phyloP scores from a whole-genome alignment of 148 eudicot genomes.

The Bassia scoparia region DNA sequence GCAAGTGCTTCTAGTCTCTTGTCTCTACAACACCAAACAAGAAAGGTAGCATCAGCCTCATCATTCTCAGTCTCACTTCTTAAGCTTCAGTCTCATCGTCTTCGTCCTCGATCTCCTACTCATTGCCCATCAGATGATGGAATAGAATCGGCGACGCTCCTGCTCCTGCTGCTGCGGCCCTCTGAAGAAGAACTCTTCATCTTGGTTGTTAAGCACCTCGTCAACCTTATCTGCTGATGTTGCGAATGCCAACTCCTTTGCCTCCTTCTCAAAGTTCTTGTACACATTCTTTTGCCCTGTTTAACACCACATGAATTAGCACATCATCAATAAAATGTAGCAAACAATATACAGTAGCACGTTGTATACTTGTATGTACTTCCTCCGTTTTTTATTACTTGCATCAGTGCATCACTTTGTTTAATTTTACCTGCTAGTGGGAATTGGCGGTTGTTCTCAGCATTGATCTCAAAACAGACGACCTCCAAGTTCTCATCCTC shows the following conservation, averaged over 20 bases:
- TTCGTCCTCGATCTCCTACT: neutral
- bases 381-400: too few species aligned
- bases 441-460: constrained; percentile 41
- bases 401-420: too few species aligned
- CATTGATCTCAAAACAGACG: constrained; percentile 57
- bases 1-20: neutral
- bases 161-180: constrained; percentile 49
- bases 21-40: constrained; percentile 11
- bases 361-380: too few species aligned
- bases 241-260: constrained; percentile 60
- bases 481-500: constrained; percentile 47
- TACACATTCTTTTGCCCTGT: constrained; percentile 55
- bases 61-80: neutral
- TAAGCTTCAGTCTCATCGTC: neutral
- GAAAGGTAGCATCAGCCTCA: neutral
- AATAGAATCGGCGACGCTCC: constrained; percentile 22
- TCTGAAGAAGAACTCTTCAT: constrained; percentile 51
- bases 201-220: constrained; percentile 42
- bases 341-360: too few species aligned
- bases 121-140: constrained; percentile 18
- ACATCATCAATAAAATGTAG: too few species aligned
- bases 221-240: constrained; percentile 50
- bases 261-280: constrained; percentile 56
- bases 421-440: constrained; percentile 57
- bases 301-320: neutral